phyloP scores from a whole-genome alignment of 2,329 filamentous ascomycete genomes.

The Colletotrichum coccodes region DNA sequence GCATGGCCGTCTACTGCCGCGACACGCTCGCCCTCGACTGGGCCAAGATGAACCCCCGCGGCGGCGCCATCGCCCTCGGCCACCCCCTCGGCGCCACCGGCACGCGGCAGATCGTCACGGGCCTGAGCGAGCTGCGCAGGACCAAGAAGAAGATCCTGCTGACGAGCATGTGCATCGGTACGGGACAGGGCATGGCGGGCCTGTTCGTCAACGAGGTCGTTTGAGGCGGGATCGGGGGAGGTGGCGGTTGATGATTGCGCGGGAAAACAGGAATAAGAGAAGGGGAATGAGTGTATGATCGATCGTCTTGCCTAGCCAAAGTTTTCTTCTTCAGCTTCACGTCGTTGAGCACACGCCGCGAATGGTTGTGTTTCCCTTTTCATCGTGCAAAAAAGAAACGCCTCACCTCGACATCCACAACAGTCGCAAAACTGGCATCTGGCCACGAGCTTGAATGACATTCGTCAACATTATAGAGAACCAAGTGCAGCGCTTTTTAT shows the following conservation, averaged over 20 bases:
- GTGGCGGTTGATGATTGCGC: neutral
- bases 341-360: neutral
- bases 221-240: neutral
- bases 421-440: no score
- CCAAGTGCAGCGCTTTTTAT: conserved; percentile 10
- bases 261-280: neutral
- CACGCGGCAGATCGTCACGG: conserved; percentile 86
- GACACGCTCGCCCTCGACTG: conserved; percentile 76
- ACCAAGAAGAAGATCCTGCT: conserved; percentile 91
- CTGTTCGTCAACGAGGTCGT: conserved; percentile 69
- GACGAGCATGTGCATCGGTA: conserved; percentile 89
- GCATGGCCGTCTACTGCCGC: conserved; percentile 95
- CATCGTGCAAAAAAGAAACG: no score
- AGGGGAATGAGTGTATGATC: conserved; percentile 1
- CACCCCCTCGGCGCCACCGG: conserved; percentile 86
- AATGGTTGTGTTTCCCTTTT: neutral
- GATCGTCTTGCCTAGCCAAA: neutral
- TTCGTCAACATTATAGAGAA: neutral
- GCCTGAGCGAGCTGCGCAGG: conserved; percentile 84
- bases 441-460: no score
- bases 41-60: conserved; percentile 83
- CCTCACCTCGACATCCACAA: no score
- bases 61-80: conserved; percentile 84
- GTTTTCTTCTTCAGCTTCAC: neutral
- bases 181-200: conserved; percentile 75